Base-by-base conservation (phyloP, 1,284 basidiomycete species). In the Mrakiaceae sp. region DNA sequence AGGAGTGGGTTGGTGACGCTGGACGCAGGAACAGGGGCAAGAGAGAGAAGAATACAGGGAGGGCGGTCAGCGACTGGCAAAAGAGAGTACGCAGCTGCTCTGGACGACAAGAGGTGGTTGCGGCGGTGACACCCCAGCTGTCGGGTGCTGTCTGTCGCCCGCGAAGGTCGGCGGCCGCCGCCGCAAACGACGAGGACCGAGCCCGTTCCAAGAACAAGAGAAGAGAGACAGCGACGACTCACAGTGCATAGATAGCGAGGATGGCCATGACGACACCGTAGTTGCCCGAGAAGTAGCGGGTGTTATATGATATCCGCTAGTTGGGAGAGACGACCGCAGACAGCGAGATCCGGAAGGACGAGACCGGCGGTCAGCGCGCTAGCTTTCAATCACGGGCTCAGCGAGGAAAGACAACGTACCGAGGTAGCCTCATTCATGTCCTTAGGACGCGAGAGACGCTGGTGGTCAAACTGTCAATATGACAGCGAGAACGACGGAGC, bases 251-350 rank as follows among this genome's bases (percentile, higher is more conserved):
- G 65, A 98, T 83, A 14, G 86, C 88, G 64, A 98, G 82, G 57
- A 87, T 75, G 60, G 81, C 84, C 16, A 97, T 81, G 70, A 98
- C 82, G 71, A 96, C 77, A 53, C 85, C 83, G 78, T 97, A 97
- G 78, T 97, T 97, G 69, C 88, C 86, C 66, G 88, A 91, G 77
- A 91, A 93, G 78, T 92, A 92, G 64, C 88, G 86, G 12, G 92
- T 92, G 80, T 96, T 97, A 80, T 95, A 92, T 51, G 90, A 90
- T 82, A 95, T 88, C 67, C 92, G 84, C 88, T 90, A 69, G 42
- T 51, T 65, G 47, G 63, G 55, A 27, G 54, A 42, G 56, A 64
- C 59, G 59, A 61, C 5, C 59, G 62, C 40, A 59, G 40, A 11
- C 1, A 46, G 39, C 14, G n/a, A 57, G 12, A 64, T 52, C 63